Conservation (phyloP, 495 filamentous ascomycete species). For the Ramalina peruviana region DNA sequence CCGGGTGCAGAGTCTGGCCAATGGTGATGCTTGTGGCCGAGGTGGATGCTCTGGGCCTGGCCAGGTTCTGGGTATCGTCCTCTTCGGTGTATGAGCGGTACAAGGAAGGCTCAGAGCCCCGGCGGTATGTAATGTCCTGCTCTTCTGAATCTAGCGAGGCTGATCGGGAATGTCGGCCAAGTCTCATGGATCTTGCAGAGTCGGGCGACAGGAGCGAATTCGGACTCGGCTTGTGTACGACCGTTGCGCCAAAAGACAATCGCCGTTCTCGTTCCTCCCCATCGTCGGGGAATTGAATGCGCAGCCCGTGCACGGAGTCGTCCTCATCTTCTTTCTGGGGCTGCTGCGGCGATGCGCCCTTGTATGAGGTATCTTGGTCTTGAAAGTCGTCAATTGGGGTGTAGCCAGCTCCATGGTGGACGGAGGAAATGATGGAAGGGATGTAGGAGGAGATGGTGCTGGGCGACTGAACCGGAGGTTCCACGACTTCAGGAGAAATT, state of each 20-base stretch:
- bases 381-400: background rate
- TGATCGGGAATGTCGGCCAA: background rate
- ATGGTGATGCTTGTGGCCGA: slow-evolving; percentile 3
- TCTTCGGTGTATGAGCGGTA: background rate
- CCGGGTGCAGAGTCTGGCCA: background rate
- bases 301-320: background rate
- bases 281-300: slow-evolving; percentile 1
- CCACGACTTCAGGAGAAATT: background rate
- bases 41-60: slow-evolving; percentile 1
- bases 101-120: background rate
- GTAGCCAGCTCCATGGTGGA: slow-evolving; percentile 4
- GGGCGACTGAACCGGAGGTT: slow-evolving; percentile 5
- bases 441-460: slow-evolving; percentile 9
- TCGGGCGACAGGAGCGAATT: no score
- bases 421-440: slow-evolving; percentile 3
- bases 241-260: background rate
- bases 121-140: background rate
- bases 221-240: background rate
- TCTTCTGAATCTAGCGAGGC: background rate
- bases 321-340: background rate
- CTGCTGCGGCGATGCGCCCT: background rate
- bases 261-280: background rate
- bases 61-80: slow-evolving; percentile 1
- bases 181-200: no score
- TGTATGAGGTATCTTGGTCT: slow-evolving; percentile 9